A percentile compares a stretch with the other conserved stretches of the same genome.
Conservation (phyloP, 2,329 filamentous ascomycete genomes). For the Gliomastix tumulicola region DNA sequence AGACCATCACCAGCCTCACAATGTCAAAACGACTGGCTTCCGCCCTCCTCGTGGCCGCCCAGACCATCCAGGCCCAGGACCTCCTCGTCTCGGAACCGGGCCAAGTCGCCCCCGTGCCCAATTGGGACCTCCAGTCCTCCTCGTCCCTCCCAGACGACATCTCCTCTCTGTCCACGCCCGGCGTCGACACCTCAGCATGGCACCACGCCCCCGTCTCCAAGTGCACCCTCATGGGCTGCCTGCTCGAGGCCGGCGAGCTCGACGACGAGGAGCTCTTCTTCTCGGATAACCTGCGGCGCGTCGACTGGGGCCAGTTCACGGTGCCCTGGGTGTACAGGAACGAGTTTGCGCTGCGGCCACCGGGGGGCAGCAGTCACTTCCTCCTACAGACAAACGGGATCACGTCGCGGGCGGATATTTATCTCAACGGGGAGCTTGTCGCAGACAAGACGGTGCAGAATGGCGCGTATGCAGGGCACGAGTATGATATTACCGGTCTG, state of each 20-base stretch:
- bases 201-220: slow-evolving; percentile 35
- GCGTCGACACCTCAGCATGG: slow-evolving; percentile 42
- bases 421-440: slow-evolving; percentile 47
- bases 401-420: slow-evolving; percentile 52
- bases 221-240: slow-evolving; percentile 49
- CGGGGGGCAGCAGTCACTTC: slow-evolving; percentile 30
- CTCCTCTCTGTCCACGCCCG: slow-evolving; percentile 28
- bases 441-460: slow-evolving; percentile 39
- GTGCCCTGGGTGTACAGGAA: slow-evolving; percentile 53
- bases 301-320: slow-evolving; percentile 39
- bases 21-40: neutral
- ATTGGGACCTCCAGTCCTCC: slow-evolving; percentile 43
- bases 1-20: neutral
- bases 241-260: slow-evolving; percentile 45
- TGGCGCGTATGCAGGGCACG: slow-evolving; percentile 49
- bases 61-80: neutral
- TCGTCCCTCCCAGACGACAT: slow-evolving; percentile 25
- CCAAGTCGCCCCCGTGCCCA: slow-evolving; percentile 23
- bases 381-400: slow-evolving; percentile 53
- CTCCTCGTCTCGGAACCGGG: slow-evolving; percentile 15
- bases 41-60: neutral
- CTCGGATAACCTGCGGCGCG: slow-evolving; percentile 34
- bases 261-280: slow-evolving; percentile 48
- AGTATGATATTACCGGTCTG: slow-evolving; percentile 45
- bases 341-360: slow-evolving; percentile 36